These are phyloP conservation scores for Botrytis byssoidea DNA, from an alignment of 2,329 filamentous ascomycete genomes.

Conservation along the genomic window DNA sequence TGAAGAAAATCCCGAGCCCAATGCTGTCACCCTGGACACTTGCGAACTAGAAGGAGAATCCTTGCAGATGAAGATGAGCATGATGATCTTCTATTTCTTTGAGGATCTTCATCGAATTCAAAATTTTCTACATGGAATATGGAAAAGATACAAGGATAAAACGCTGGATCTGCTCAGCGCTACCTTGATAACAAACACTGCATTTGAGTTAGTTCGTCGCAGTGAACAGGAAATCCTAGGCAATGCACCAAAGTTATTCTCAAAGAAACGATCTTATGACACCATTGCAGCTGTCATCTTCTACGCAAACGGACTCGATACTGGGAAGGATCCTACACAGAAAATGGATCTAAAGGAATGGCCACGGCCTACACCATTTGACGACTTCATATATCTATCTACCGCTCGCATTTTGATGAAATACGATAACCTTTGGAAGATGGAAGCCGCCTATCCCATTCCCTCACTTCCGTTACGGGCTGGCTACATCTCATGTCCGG, in stretches of 20 bases:
- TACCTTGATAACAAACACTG: background rate
- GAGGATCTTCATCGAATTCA: background rate
- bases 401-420: background rate
- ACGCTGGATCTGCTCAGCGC: background rate
- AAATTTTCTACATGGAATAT: background rate
- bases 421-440: background rate
- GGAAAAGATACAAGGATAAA: background rate
- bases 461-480: background rate
- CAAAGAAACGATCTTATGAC: background rate
- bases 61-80: background rate
- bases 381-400: constrained; percentile 5
- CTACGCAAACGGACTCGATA: background rate
- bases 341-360: background rate
- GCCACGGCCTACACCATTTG: background rate
- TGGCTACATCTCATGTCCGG: background rate
- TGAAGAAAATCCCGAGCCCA: too few species aligned
- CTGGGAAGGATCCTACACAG: background rate
- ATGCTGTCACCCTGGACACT: background rate
- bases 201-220: background rate
- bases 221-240: background rate
- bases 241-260: background rate
- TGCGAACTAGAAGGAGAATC: background rate
- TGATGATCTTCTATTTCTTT: constrained; percentile 5
- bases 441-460: background rate
- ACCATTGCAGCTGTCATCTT: background rate